Evolutionary conservation across 106 monocot genomes (phyloP), one percentile per base, ranked within the genome.

Genomic region (Dactylorhiza incarnata): DNA sequence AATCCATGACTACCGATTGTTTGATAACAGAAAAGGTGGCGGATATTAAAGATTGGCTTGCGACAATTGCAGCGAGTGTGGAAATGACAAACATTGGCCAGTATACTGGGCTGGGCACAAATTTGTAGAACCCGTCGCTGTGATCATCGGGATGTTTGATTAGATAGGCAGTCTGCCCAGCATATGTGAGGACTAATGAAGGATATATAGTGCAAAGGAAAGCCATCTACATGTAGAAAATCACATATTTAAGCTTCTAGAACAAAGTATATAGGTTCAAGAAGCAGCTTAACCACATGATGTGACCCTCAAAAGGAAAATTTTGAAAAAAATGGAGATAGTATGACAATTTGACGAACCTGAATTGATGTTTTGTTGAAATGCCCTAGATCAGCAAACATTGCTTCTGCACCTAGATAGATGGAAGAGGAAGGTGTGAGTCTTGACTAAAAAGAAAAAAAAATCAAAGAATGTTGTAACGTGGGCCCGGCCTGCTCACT

Each of bases 341-440:
- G n/a, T n/a, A n/a, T n/a, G n/a, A n/a, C n/a, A n/a, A n/a, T 58
- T 4, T 52, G 3, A 49, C 7, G 50, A n/a, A 93, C 93, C 89
- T 93, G 90, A 82, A 94, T 94, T 48, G 94, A 88, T 69, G 82
- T 79, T 83, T 85, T 90, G 78, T 86, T 94, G 84, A 94, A 94
- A 83, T 94, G 94, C 49, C 94, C 94, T 29, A 94, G 84, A 83
- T 94, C 94, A 56, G 94, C 94, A 82, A 94, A 90, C 90, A 89
- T 94, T n/a, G 94, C 94, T 80, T 94, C 94, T 1, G 88, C 82
- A 74, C 94, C 94, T 94, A 66, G 26, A 45, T 70, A 19, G 22
- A 53, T 14, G 16, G 29, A 11, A 50, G 24, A 65, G 4, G 12
- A 22, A 68, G n/a, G n/a, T n/a, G n/a, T n/a, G n/a, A n/a, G n/a